Conservation (phyloP, 148 eudicot genomes). For the Diospyros lotus region DNA sequence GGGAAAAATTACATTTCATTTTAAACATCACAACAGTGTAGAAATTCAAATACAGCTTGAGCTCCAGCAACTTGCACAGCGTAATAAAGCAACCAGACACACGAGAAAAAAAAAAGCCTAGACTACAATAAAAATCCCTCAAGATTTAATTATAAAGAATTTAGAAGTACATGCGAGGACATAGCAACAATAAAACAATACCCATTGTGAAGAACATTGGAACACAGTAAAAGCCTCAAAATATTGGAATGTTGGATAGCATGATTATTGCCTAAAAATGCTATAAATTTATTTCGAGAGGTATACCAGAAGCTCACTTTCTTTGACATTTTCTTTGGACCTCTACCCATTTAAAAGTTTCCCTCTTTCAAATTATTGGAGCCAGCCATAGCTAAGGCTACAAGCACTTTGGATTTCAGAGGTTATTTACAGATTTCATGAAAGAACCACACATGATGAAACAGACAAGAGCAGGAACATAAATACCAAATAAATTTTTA, state of each 20-base stretch:
- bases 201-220: not conserved
- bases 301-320: not conserved
- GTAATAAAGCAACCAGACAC: not conserved
- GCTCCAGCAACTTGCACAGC: not conserved
- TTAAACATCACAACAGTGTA: not conserved
- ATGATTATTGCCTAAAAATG: not conserved
- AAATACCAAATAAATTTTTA: not conserved
- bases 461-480: not conserved
- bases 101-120: not conserved
- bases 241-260: not conserved
- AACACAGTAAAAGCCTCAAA: not conserved
- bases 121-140: not conserved
- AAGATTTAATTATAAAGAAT: not conserved
- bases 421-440: not conserved
- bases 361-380: no score
- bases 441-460: not conserved
- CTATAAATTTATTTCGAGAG: not conserved
- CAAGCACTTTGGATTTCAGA: not conserved
- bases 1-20: not conserved
- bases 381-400: no score
- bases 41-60: not conserved
- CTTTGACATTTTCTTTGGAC: not conserved
- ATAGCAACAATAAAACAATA: constrained; percentile 1
- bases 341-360: not conserved
- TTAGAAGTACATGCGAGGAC: not conserved